Conservation (phyloP, 805 yeast species). For the Barnettozyma californica region DNA sequence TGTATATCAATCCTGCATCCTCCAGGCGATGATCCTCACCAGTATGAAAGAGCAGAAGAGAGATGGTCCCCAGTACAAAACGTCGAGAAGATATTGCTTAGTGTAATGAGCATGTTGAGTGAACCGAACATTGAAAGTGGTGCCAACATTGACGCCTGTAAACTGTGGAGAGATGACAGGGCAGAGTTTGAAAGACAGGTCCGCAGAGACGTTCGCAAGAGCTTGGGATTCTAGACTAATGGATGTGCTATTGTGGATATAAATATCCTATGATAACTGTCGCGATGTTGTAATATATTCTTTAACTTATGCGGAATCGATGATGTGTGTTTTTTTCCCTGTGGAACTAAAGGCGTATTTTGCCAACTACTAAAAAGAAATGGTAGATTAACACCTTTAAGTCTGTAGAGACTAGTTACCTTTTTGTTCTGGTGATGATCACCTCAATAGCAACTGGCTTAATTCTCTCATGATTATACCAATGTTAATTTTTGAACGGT, state of each 20-base stretch:
- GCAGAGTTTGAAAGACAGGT: slow-evolving; percentile 62
- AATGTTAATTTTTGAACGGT: no score
- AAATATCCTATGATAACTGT: not conserved
- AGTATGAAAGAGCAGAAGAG: slow-evolving; percentile 92
- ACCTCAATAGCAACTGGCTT: no score
- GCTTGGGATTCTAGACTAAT: slow-evolving; percentile 54
- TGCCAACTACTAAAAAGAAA: no score
- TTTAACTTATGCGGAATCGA: not conserved
- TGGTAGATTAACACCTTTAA: not conserved
- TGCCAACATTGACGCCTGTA: slow-evolving; percentile 76
- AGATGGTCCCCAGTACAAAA: slow-evolving; percentile 98
- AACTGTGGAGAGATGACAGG: slow-evolving; percentile 86
- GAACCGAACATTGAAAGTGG: slow-evolving; percentile 97
- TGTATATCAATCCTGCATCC: slow-evolving; percentile 94
- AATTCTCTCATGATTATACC: no score
- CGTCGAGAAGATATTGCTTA: slow-evolving; percentile 89
- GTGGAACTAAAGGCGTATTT: not conserved
- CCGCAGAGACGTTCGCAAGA: slow-evolving; percentile 57
- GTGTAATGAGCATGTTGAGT: slow-evolving; percentile 94
- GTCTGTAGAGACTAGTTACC: not conserved
- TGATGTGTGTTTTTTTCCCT: not conserved
- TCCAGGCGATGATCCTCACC: slow-evolving; percentile 96
- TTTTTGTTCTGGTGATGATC: no score
- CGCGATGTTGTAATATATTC: no score
- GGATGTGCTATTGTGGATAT: not conserved